Conservation (phyloP, 2,329 filamentous ascomycete genomes). For the Fusarium circinatum region DNA sequence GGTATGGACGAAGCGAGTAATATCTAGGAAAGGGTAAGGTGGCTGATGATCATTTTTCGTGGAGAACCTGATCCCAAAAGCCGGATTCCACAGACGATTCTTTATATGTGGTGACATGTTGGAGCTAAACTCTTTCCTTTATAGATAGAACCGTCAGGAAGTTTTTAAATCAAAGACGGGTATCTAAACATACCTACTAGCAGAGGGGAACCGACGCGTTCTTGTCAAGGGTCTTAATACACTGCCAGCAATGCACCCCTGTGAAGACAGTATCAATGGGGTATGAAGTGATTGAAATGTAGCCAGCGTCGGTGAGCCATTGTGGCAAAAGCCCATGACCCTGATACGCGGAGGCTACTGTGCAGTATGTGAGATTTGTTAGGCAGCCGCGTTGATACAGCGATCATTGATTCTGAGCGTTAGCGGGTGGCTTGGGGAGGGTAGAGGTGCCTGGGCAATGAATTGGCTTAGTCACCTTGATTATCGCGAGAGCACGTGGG, state of each 20-base stretch:
- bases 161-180: constrained; percentile 4
- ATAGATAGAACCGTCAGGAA: constrained; percentile 9
- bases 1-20: constrained; percentile 43
- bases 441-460: background rate
- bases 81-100: constrained; percentile 45
- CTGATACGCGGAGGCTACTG: constrained; percentile 16
- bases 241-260: constrained; percentile 43
- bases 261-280: constrained; percentile 36
- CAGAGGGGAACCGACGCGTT: constrained; percentile 21
- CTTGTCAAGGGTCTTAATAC: constrained; percentile 40
- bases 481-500: constrained; percentile 49
- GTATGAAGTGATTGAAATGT: constrained; percentile 16
- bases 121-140: constrained; percentile 14
- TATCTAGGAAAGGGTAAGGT: constrained; percentile 43
- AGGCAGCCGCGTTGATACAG: constrained; percentile 48
- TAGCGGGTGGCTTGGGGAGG: constrained; percentile 16
- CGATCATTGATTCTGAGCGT: constrained; percentile 26
- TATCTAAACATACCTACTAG: constrained; percentile 32
- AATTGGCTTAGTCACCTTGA: constrained; percentile 49
- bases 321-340: constrained; percentile 39
- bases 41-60: constrained; percentile 28
- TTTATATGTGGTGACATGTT: constrained; percentile 34
- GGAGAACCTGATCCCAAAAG: constrained; percentile 47
- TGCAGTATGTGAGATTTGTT: constrained; percentile 26
- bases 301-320: constrained; percentile 39